Percentiles rank a stretch among this genome's conserved stretches.
phyloP scores from a whole-genome alignment of 2,329 filamentous ascomycete species.

The Truncatella angustata region DNA sequence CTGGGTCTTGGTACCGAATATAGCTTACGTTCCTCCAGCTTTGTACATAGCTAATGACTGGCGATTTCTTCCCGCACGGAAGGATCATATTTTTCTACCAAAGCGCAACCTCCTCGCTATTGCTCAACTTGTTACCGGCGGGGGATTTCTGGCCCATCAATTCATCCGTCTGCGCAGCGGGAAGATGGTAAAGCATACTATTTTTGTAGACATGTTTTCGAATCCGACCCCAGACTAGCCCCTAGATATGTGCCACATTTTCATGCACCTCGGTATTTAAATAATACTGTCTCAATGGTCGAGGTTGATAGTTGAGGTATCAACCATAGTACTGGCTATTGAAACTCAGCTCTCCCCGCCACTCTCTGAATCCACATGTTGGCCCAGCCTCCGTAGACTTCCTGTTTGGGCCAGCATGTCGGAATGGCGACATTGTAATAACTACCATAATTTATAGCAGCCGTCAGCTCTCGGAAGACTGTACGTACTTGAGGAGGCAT shows the following conservation, averaged over 20 bases:
- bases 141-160: slow-evolving; percentile 17
- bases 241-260: slow-evolving; percentile 39
- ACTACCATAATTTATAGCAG: slow-evolving; percentile 28
- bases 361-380: slow-evolving; percentile 31
- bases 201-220: slow-evolving; percentile 45
- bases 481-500: not conserved
- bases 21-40: slow-evolving; percentile 43
- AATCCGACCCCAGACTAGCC: slow-evolving; percentile 33
- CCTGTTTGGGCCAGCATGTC: slow-evolving; percentile 35
- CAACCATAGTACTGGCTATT: slow-evolving; percentile 30
- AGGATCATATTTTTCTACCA: no score
- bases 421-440: slow-evolving; percentile 34
- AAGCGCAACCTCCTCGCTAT: no score
- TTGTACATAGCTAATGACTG: slow-evolving; percentile 43
- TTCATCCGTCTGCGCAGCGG: slow-evolving; percentile 34
- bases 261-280: slow-evolving; percentile 34
- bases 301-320: slow-evolving; percentile 41
- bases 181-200: slow-evolving; percentile 42
- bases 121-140: no score
- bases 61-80: slow-evolving; percentile 36
- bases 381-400: slow-evolving; percentile 30
- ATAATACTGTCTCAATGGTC: slow-evolving; percentile 40
- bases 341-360: slow-evolving; percentile 33
- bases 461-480: slow-evolving; percentile 29
- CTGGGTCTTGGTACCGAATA: slow-evolving; percentile 45